phyloP scores from a whole-genome alignment of 2,329 filamentous ascomycete species.

The Colletotrichum kahawae region DNA sequence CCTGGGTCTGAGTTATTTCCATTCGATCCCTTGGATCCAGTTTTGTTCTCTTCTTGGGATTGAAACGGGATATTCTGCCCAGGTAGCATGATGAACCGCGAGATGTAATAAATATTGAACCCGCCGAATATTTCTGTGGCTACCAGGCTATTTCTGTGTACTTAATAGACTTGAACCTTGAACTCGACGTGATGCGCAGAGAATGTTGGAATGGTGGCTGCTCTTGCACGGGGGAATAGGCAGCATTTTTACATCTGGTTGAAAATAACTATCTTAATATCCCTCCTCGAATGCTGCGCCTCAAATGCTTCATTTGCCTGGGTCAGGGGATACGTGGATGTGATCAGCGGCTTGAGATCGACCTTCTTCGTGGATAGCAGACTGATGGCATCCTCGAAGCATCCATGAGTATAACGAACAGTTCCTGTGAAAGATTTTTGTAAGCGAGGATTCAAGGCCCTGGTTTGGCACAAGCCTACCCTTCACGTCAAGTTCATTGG shows the following conservation, averaged over 20 bases:
- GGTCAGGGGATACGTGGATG: slow-evolving; percentile 27
- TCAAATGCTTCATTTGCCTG: slow-evolving; percentile 25
- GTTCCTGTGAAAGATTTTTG: slow-evolving; percentile 18
- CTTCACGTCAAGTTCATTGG: slow-evolving; percentile 28
- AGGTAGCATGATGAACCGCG: not conserved
- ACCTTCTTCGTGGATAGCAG: slow-evolving; percentile 25
- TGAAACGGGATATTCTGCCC: not conserved
- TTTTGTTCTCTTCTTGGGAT: not conserved
- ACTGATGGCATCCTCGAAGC: slow-evolving; percentile 28
- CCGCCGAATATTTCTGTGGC: rapidly evolving
- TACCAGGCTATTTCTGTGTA: not conserved
- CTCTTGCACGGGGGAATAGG: not conserved
- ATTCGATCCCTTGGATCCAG: not conserved
- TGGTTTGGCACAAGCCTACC: not conserved
- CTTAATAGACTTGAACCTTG: not conserved
- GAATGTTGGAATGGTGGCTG: rapidly evolving
- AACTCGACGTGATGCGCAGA: not conserved
- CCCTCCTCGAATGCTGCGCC: slow-evolving; percentile 23
- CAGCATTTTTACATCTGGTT: not conserved
- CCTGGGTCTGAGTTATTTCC: slow-evolving; percentile 1
- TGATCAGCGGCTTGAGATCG: slow-evolving; percentile 29
- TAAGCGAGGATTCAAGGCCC: rapidly evolving
- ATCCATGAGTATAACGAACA: slow-evolving; percentile 30
- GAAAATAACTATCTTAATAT: not conserved
- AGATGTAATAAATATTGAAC: not conserved